These are phyloP conservation scores for Lanmaoa rubissima DNA, from an alignment of 768 basidiomycete species.

Conservation along the genomic window DNA sequence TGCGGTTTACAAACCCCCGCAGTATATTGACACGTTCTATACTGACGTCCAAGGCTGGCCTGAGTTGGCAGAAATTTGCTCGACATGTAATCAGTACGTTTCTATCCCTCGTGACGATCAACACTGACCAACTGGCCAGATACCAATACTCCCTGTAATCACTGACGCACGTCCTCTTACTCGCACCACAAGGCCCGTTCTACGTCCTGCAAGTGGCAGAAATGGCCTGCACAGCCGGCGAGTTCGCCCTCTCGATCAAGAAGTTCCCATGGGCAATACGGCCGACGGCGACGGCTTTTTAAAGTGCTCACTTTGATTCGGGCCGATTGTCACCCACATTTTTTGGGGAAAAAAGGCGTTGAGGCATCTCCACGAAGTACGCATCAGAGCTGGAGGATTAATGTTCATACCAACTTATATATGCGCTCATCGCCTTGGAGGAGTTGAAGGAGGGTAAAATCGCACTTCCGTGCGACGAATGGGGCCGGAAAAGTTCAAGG, in stretches of 20 bases:
- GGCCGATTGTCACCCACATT: no score
- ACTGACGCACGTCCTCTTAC: conserved; percentile 72
- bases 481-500: no score
- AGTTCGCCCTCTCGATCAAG: conserved; percentile 54
- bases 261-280: conserved; percentile 73
- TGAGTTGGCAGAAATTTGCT: no score
- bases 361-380: no score
- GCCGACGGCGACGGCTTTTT: conserved; percentile 49
- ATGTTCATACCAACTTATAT: no score
- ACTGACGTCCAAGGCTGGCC: no score
- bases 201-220: conserved; percentile 76
- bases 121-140: background rate
- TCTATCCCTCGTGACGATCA: background rate
- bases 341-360: no score
- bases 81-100: conserved; percentile 52
- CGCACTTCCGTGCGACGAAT: no score
- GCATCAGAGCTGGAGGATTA: no score
- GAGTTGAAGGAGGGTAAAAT: no score
- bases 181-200: conserved; percentile 83
- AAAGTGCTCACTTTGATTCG: conserved; percentile 11
- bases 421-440: no score
- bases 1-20: background rate
- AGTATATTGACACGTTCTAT: no score
- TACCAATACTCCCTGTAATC: conserved; percentile 58
- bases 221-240: conserved; percentile 66